Base-by-base conservation (phyloP, 139 green algal genomes). In the Haematococcus lacustris region DNA sequence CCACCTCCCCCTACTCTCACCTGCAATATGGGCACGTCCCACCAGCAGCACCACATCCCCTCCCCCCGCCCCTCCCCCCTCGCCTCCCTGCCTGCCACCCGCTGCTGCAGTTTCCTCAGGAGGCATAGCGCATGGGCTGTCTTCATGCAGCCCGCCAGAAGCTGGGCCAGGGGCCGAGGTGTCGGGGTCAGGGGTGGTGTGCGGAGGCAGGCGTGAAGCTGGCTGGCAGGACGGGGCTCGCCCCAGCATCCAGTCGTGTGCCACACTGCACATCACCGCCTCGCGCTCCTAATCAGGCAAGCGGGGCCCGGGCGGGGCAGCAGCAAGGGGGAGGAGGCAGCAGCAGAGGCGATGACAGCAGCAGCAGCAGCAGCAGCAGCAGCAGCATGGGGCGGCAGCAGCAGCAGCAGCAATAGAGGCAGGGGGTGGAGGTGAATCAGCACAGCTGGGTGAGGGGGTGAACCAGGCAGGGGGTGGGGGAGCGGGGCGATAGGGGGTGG, bases 251-350 rank as follows among this genome's bases (percentile, higher is more conserved):
- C 13, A 13, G 21, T 21, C 53, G 26, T 64, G 53, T 34, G 73
- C 76, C 30, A 74, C 71, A 34, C 32, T 26, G 32, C 73, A 64
- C 80, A 86, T 86, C 5, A 86, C 73, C 9, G 71, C 80, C 70
- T 86, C 80, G 47, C 80, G 80, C 74, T 86, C 80, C 80, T 81
- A 51, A 30, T 35, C 57, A 38, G 17, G 57, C 57, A 66, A 32
- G 17, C 21, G 23, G 57, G 21, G 6, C 23, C 23, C 26, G 57
- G 6, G 26, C 21, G 25, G 30, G 25, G 25, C 57, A 33, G 57
- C 6, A 33, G 23, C 6, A 6, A 66, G 6, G 6, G 23, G 57
- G 23, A 13, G 17, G 28, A 30, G 13, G 30, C n/a, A n/a, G n/a
- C n/a, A n/a, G 60, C 60, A 66, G 30, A 38, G 17, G 25, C 3